Evolutionary conservation across 441 rosid genomes (phyloP), one percentile per base, ranked within the genome.

Genomic region (Gossypium davidsonii): DNA sequence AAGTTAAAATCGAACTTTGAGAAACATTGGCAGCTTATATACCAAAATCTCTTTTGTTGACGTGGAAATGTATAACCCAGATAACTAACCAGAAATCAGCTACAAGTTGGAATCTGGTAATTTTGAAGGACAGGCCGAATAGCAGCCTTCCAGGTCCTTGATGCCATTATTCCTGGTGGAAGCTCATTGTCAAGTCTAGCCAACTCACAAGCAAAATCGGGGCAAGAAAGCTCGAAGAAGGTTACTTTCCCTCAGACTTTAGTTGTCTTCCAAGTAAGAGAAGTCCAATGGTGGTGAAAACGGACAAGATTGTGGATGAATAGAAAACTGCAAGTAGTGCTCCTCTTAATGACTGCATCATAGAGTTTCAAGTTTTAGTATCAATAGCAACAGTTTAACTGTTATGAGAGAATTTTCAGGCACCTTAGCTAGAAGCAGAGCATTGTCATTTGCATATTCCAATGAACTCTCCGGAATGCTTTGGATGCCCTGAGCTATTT

Each of bases 361-460:
- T 77, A 57, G 28, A 28, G 71, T 55, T 68, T 28, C 17, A 26
- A 28, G 18, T 48, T 15, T 83, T 74, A 62, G 75, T 8, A 42
- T 42, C 12, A 7, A 42, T 10, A 52, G 67, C 14, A 70, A 70
- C 46, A 14, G 49, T 31, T 25, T 52, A 25, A 63, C 34, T 57
- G 53, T 59, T 74, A 44, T 17, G 52, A 48, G 3, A 52, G 28
- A 46, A 44, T 17, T 73, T 78, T 73, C 42, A 61, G 77, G 15
- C 60, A 94, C 97, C 97, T 94, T 89, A 31, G 85, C 97, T 21
- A 94, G 87, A 72, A 73, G 74, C 79, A 90, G 77, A 17, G 98
- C 98, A 81, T 92, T 94, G 78, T 94, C 94, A 78, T 90, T 94
- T 71, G 97, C 92, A 79, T 90, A 92, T 80, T 92, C 86, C 78